Base-by-base conservation (phyloP, 2,329 filamentous ascomycete genomes). In the Trichoderma guizhouense region DNA sequence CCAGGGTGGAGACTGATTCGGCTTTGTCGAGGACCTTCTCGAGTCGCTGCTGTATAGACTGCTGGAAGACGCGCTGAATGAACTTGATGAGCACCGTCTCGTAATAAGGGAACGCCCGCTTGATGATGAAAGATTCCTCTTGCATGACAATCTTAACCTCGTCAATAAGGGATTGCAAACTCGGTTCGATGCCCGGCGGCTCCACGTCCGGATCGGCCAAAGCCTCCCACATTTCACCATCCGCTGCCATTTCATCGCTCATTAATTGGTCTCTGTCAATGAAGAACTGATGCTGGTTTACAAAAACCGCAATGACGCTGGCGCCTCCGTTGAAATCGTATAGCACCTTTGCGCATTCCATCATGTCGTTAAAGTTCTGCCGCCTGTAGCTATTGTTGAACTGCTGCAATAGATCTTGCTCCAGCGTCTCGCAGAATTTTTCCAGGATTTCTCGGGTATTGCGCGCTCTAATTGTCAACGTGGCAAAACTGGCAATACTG, bases 211-310 rank as follows among this genome's bases (percentile, higher is more conserved):
- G 97, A 78, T 99, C 96, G 61, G 97, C 95, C 67, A 99, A 86
- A 76, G 92, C 91, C 71, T 98, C 95, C 95, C 95, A 98, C 2
- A 90, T 91, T 73, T 94, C 89, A 72, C 87, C 88, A 76, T 96
- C 93, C 14, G 89, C 88, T 3, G 87, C 88, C 18, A 97, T 89
- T 79, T 97, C 95, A 77, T 97, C 95, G 0, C 92, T 92, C 64
- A 97, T 91, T 71, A 99, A 86, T 80, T 98, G 95, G 76, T 94
- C 96, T 30, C 95, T 88, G 79, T 98, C 96, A 78, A 99, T 98
- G 83, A 99, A 99, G 86, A 99, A 99, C 78, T 97, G 94, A 82
- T 99, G 97, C 81, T 99, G 96, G 79, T 99, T 99, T 79, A 99
- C 95, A 81, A 98, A 99, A 12, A 95, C 87, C 15, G 93, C 95